These are phyloP conservation scores for Colletotrichum trifolii DNA, from an alignment of 2,329 filamentous ascomycete genomes.

Conservation along the genomic window DNA sequence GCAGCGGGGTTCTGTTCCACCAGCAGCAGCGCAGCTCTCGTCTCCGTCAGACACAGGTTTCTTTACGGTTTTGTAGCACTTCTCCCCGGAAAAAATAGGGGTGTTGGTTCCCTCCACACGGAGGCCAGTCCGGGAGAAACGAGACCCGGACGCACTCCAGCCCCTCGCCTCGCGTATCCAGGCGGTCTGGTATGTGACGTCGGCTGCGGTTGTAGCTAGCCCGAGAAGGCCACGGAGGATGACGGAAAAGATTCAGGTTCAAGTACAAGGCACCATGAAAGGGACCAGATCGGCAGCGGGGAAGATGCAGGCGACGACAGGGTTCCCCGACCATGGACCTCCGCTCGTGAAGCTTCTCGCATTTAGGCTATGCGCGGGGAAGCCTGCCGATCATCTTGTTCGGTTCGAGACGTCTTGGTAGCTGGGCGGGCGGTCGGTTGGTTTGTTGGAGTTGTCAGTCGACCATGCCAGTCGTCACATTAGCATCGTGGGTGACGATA, in stretches of 20 bases:
- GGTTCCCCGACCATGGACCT: constrained; percentile 2
- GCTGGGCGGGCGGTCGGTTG: neutral
- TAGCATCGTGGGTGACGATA: neutral
- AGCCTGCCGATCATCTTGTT: neutral
- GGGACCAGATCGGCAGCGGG: constrained; percentile 13
- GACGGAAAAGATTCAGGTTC: neutral
- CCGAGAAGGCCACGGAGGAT: constrained; percentile 5
- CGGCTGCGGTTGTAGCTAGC: constrained; percentile 11
- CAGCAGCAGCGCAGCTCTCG: neutral
- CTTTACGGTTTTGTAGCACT: constrained; percentile 21
- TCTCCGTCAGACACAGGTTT: neutral
- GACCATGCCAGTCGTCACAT: too few relatives aligned
- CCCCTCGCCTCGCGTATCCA: constrained; percentile 13
- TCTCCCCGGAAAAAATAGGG: constrained; percentile 22
- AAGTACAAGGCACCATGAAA: neutral
- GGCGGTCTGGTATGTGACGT: constrained; percentile 11
- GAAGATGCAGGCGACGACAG: neutral
- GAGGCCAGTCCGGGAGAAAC: constrained; percentile 12
- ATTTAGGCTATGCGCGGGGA: constrained; percentile 23
- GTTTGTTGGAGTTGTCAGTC: too few relatives aligned
- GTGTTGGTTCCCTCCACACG: constrained; percentile 25
- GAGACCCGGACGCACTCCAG: neutral
- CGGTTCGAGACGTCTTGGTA: neutral
- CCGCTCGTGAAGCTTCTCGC: constrained; percentile 14
- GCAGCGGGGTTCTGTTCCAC: neutral